Evolutionary conservation across 1,139 yeast genomes (phyloP), one percentile per base, ranked within the genome.

Genomic region (Saccharomyces hybrid): DNA sequence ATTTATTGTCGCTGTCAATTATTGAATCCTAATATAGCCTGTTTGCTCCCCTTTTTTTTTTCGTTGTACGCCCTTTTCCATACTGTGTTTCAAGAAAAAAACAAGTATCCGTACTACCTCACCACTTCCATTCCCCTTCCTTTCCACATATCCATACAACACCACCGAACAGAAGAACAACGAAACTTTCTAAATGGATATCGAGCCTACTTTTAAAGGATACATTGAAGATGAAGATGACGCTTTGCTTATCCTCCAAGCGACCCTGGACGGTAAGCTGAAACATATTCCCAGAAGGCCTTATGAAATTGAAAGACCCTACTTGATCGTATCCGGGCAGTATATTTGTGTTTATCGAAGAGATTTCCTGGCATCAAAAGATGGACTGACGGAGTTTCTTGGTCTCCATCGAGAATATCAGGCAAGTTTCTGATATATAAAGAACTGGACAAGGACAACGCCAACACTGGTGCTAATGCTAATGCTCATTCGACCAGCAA

Each of bases 321-420:
- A 73, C 4, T 73, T 88, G 51, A 88, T 89, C 47, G 75, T 77
- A 56, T 83, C 89, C 89, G 14, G 97, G 97, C 0, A 82, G 83
- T 62, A 83, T 88, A 0, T 89, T 89, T 70, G 88, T 90, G 2
- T 89, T 89, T 65, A 81, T 86, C 52, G 96, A 89, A 68, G 88
- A 86, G 60, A 76, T 79, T 19, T 82, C 91, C 91, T 0, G 91
- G 93, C 0, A 88, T 89, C 57, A 87, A 86, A 68, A 74, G 97
- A 53, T 89, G 97, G 97, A 90, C 97, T 0, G 97, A 89, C 66
- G 96, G 97, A n/a, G 81, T 88, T 16, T 79, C 90, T 9, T 89
- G 97, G 97, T 83, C 90, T 1, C 96, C 97, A 0, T 85, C 93
- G 2, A 74, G 97, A 48, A 88, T 89, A 26, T 75, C 88, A 51